Evolutionary conservation across 148 eudicot genomes (phyloP).

Genomic region (Chenopodium quinoa): DNA sequence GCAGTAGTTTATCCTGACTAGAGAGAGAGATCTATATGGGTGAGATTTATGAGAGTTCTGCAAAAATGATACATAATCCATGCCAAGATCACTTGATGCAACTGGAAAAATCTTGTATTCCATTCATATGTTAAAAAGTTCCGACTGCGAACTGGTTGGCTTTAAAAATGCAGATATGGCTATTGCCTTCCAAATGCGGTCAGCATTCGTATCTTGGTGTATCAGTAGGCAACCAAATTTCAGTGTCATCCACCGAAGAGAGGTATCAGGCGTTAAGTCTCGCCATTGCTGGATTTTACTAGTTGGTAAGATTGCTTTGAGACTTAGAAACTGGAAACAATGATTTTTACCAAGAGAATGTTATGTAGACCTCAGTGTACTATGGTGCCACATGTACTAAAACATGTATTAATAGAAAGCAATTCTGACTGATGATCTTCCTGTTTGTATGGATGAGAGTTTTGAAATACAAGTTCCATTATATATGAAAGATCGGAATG

Average conservation of each 20-base stretch:
- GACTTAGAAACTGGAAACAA: constrained; percentile 63
- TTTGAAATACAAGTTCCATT: constrained; percentile 9
- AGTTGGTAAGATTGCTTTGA: constrained; percentile 99
- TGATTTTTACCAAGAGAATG: constrained; percentile 50
- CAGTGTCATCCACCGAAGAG: constrained; percentile 76
- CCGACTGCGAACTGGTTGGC: constrained; percentile 97
- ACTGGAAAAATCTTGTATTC: constrained; percentile 53
- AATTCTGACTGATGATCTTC: constrained; percentile 24
- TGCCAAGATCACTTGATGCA: constrained; percentile 54
- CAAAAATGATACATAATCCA: constrained; percentile 41
- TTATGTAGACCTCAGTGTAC: constrained; percentile 40
- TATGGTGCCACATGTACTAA: constrained; percentile 36
- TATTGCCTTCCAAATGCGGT: constrained; percentile 73
- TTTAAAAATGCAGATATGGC: constrained; percentile 99
- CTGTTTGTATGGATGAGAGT: constrained; percentile 15
- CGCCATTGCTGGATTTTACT: constrained; percentile 84
- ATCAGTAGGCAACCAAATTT: constrained; percentile 78
- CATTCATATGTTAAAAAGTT: constrained; percentile 64
- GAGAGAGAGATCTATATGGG: constrained; percentile 33
- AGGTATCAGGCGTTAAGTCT: constrained; percentile 89
- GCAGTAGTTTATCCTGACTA: constrained; percentile 17
- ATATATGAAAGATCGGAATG: background rate
- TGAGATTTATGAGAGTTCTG: constrained; percentile 35
- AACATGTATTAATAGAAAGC: constrained; percentile 28
- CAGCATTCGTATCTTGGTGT: constrained; percentile 95